These are phyloP conservation scores for Acacia crassicarpa DNA, from an alignment of 306 rosid species.

Conservation along the genomic window DNA sequence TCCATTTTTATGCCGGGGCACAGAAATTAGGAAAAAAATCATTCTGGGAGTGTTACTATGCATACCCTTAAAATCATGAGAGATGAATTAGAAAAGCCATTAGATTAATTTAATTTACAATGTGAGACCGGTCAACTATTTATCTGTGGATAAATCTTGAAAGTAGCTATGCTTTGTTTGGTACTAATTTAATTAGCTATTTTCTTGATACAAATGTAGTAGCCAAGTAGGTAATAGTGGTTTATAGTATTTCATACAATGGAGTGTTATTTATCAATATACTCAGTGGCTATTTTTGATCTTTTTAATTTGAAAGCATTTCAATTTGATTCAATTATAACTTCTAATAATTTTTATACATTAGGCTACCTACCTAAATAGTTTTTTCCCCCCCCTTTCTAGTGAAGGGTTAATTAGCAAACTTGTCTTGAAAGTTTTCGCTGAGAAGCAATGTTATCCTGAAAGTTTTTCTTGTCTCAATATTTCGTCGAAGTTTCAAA, in stretches of 20 bases:
- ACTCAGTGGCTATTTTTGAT: neutral
- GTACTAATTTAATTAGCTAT: neutral
- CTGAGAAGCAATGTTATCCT: too few relatives aligned
- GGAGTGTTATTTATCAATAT: neutral
- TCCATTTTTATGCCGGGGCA: too few relatives aligned
- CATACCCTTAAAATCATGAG: neutral
- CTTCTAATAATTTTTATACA: neutral
- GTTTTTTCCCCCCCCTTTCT: neutral
- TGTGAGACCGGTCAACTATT: neutral
- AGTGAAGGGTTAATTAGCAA: too few relatives aligned
- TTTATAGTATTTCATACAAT: too few relatives aligned
- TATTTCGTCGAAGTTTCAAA: too few relatives aligned
- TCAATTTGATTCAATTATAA: neutral
- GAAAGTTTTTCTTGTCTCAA: too few relatives aligned
- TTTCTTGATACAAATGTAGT: neutral
- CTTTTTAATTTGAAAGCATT: neutral
- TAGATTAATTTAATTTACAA: neutral
- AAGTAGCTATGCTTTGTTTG: neutral
- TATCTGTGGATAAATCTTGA: neutral
- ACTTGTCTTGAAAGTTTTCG: too few relatives aligned
- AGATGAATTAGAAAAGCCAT: neutral
- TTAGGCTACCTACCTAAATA: neutral
- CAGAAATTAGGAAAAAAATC: too few relatives aligned
- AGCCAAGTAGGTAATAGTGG: neutral
- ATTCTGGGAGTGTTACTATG: too few relatives aligned